phyloP scores from a whole-genome alignment of 768 basidiomycete genomes.

The Fistulinella prunicolor region DNA sequence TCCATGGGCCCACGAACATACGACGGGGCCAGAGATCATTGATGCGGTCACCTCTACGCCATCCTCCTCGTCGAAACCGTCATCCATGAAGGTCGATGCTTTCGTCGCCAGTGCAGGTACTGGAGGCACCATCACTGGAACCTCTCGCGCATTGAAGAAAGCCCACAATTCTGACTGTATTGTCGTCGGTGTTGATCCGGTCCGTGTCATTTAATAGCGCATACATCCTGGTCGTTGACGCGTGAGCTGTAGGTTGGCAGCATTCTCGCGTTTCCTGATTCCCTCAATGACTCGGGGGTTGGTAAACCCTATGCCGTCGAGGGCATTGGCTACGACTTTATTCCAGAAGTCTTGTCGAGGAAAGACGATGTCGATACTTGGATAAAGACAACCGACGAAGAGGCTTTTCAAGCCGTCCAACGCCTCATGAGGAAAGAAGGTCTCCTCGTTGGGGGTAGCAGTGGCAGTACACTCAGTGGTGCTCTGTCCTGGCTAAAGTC shows the following conservation, averaged over 20 bases:
- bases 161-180: conserved; percentile 67
- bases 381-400: conserved; percentile 84
- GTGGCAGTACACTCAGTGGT: conserved; percentile 81
- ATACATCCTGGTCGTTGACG: neutral
- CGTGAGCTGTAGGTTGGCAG: conserved; percentile 68
- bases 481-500: conserved; percentile 75
- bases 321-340: conserved; percentile 96
- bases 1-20: conserved; percentile 85
- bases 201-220: conserved; percentile 35
- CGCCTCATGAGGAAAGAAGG: conserved; percentile 81
- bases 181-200: conserved; percentile 90
- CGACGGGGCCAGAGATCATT: conserved; percentile 91
- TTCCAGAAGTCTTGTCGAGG: conserved; percentile 83
- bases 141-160: conserved; percentile 77
- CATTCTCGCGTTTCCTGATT: conserved; percentile 71
- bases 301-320: conserved; percentile 74
- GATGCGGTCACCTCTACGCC: conserved; percentile 67
- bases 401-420: conserved; percentile 74
- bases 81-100: conserved; percentile 75
- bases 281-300: conserved; percentile 49
- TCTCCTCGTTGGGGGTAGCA: conserved; percentile 90
- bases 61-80: conserved; percentile 53
- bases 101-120: conserved; percentile 89
- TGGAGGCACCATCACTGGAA: conserved; percentile 91
- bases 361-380: conserved; percentile 63